Conservation (phyloP, 345 rosid genomes). For the Orychophragmus violaceus region DNA sequence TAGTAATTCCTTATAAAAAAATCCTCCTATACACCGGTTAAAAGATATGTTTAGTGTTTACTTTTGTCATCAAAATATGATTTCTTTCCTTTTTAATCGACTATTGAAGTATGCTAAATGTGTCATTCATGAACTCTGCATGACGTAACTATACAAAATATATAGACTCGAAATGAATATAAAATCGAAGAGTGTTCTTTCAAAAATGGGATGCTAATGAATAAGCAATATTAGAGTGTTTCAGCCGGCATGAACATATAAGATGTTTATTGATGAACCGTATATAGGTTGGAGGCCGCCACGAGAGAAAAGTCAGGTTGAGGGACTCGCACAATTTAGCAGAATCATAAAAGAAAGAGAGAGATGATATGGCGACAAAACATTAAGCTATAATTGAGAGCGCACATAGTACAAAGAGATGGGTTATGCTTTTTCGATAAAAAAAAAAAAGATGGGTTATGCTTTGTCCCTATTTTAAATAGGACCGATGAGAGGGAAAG, state of each 20-base stretch:
- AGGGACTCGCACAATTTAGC: neutral
- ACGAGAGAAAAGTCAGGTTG: conserved; percentile 2
- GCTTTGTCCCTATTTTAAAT: neutral
- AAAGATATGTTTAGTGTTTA: neutral
- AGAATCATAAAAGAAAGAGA: neutral
- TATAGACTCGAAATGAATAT: neutral
- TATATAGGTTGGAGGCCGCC: neutral
- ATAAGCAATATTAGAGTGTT: neutral
- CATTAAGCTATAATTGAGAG: conserved; percentile 2
- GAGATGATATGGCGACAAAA: conserved; percentile 3
- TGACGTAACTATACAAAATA: neutral
- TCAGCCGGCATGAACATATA: neutral
- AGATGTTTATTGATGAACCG: neutral
- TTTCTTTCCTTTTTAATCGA: neutral
- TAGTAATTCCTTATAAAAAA: neutral
- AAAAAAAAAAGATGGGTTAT: neutral
- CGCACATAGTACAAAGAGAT: neutral
- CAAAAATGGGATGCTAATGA: neutral
- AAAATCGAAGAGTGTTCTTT: neutral
- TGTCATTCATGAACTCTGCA: neutral
- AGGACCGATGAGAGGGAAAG: neutral
- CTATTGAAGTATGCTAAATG: neutral
- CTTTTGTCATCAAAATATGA: neutral
- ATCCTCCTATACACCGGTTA: neutral
- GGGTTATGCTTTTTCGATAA: conserved; percentile 10